Base-by-base conservation (phyloP, 1,139 yeast genomes). In the Magnusiomyces ingens region DNA sequence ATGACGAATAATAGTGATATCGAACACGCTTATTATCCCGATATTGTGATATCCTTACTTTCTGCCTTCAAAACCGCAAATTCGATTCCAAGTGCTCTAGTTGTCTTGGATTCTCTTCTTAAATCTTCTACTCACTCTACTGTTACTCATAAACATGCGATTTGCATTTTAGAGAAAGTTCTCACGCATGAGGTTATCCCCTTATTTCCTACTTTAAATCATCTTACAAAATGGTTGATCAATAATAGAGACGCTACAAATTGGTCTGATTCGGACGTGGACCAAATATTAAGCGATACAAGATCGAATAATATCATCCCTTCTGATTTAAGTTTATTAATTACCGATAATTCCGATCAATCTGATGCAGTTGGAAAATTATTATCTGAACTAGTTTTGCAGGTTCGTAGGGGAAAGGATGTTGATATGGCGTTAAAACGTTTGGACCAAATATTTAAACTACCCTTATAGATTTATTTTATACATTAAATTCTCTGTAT, bases 111-210 rank as follows among this genome's bases (percentile, higher is more conserved):
- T 13, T 19, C 47, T 6, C 53, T 55, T n/a, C 53, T 58, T 46
- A 46, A 52, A 1, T 53, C 62, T 11, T 58, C 50, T 35, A 57
- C 48, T 12, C 49, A 18, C 8, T 50, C 45, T 18, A 47, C n/a
- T 8, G 40, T 29, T 22, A 43, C 17, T 19, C 52, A 55, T 45
- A 57, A 57, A 1, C 55, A 55, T 42, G 58, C 64, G 6, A 57
- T 63, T 21, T 58, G 59, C 44, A 53, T 64, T 22, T 51, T 63
- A 11, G 44, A 54, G 22, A 55, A 59, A 32, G 57, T 64, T n/a
- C 53, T 64, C 48, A 53, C 60, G 32, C 59, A 63, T 43, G 64
- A 61, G 46, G 58, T 64, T 6, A 56, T 62, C 12, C 67, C 66
- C 8, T 45, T 61, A 10, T 52, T 53, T 13, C 51, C 58, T 4